A percentile compares a stretch with the other conserved stretches of the same genome.
Conservation (phyloP, 2,329 filamentous ascomycete species). For the Zymoseptoria pseudotritici region DNA sequence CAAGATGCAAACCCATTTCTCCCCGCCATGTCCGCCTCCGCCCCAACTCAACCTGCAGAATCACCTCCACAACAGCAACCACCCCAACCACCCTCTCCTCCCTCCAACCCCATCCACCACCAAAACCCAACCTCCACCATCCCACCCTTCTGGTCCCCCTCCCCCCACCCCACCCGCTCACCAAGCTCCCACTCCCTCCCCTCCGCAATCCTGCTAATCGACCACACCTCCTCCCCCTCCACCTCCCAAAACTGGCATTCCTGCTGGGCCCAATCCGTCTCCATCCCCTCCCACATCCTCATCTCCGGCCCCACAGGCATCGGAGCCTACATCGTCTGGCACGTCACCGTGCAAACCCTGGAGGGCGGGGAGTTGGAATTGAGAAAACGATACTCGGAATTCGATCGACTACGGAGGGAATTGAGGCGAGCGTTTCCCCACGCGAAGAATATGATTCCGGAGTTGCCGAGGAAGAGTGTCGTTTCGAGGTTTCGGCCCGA, state of each 20-base stretch:
- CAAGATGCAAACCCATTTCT: background rate
- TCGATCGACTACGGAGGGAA: constrained; percentile 69
- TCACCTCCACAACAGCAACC: background rate
- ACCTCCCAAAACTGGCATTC: constrained; percentile 40
- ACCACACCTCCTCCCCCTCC: constrained; percentile 55
- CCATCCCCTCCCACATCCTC: constrained; percentile 55
- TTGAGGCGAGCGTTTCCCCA: constrained; percentile 75
- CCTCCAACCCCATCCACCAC: background rate
- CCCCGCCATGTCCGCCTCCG: background rate
- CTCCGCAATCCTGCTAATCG: constrained; percentile 51
- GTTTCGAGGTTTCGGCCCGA: constrained; percentile 70
- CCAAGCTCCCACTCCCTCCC: constrained; percentile 31
- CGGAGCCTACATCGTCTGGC: constrained; percentile 95
- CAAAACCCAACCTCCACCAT: background rate
- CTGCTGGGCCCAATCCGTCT: constrained; percentile 56
- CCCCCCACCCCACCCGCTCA: constrained; percentile 34
- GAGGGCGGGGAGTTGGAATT: constrained; percentile 43
- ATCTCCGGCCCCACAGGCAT: constrained; percentile 52
- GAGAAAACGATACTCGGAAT: constrained; percentile 77
- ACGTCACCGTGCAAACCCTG: constrained; percentile 78
- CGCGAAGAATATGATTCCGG: constrained; percentile 78
- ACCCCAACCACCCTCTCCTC: background rate
- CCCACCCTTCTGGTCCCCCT: constrained; percentile 41
- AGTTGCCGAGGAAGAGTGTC: constrained; percentile 82
- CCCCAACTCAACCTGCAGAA: background rate